Base-by-base conservation (phyloP, 768 basidiomycete species). In the Kwoniella bestiolae region DNA sequence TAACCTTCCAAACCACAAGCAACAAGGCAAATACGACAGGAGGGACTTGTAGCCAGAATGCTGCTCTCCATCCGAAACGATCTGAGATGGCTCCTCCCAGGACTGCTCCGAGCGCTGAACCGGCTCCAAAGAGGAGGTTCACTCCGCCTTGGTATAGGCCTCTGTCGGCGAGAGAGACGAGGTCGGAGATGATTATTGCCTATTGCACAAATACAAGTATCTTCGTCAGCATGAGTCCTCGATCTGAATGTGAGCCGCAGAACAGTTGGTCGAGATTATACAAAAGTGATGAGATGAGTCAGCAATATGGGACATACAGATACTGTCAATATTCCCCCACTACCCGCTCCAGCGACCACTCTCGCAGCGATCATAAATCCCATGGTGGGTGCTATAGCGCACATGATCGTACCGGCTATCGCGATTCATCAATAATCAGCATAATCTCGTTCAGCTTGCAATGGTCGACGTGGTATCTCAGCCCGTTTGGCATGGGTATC, bases 131-230 rank as follows among this genome's bases (percentile, higher is more conserved):
- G 7, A 79, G 65, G 18, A 74, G 47, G 47, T 75, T 75, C 11
- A 72, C 67, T 18, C 68, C 71, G 5, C 75, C 72, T 67, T 79
- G 77, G 53, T 79, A 79, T 5, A 79, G 57, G 4, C 77, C 77
- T 29, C 77, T 65, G 28, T 76, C 75, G n/a, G 70, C 69, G 5
- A 72, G 56, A 3, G 75, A 76, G 4, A 79, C 77, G 7, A 79
- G 69, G 35, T 77, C 73, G 31, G 67, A 56, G 41, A 76, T 70
- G 58, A 78, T 76, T 52, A 78, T 78, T 2, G 76, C 72, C 70
- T 72, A n/a, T 12, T 46, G 53, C 3, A 32, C 25, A 29, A 7
- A 29, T 25, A 11, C n/a, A n/a, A n/a, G n/a, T n/a, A n/a, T n/a
- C n/a, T n/a, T n/a, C n/a, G n/a, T 31, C 32, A 50, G 55, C n/a